Base-by-base conservation (phyloP, 2,329 filamentous ascomycete species). In the Epicoccum sorghinum region DNA sequence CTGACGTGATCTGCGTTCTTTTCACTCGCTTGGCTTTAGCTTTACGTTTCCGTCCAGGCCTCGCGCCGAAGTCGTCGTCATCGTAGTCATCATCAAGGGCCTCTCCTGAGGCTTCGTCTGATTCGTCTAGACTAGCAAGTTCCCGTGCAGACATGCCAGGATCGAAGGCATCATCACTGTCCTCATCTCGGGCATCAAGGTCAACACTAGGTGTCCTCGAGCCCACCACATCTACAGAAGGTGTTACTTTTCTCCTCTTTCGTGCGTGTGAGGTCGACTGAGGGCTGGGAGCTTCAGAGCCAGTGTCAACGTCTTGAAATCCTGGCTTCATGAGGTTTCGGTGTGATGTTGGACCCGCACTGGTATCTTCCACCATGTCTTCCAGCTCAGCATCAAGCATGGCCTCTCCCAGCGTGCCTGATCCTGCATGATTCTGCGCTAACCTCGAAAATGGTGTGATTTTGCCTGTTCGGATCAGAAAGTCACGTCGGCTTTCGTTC, bases 371-470 rank as follows among this genome's bases (percentile, higher is more conserved):
- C 2, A 80, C 77, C 77, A 82, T 75, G 4, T 75, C 74, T 47
- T 89, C 89, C 52, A 91, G 88, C 69, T 96, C 92, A 0, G 90
- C 91, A 70, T 96, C 90, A 12, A 93, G 78, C 54, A 96, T 83
- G 2, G 88, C 89, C 67, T 93, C 87, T 9, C 89, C 88, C 13
- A 96, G 79, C 55, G 87, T 88, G 2, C 88, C 88, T 39, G 87
- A 82, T 3, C 86, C 81, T 3, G 83, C 85, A 25, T 84, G 79
- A 1, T 86, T 78, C n/a, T 84, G 81, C 12, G 85, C 86, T 64
- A 96, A 84, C 59, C 88, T 90, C 7, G 92, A 90, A 68, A 99
- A 99, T 0, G 95, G 95, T 0, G 95, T 99, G 63, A 99, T 98
- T 77, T 98, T 98, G 57, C 95, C 95, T 0, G 93, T 99, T 25